Base-by-base conservation (phyloP, 176 grass and related monocot genomes). In the Miscanthus lutarioriparius region DNA sequence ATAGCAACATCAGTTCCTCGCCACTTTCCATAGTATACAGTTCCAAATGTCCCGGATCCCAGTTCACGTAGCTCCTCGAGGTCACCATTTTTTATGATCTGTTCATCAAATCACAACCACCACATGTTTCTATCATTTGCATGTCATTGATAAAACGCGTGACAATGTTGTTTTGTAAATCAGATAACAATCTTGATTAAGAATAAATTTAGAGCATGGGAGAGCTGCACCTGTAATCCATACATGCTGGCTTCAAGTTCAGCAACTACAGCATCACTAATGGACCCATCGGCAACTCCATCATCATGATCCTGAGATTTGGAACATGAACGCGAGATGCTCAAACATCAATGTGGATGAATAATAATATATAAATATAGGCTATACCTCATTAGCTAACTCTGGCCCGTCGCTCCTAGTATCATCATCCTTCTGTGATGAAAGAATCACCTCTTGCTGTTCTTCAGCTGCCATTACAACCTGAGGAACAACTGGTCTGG, bases 21-120 rank as follows among this genome's bases (percentile, higher is more conserved):
- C 96, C 96, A 98, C 75, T 98, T 98, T 75, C 96, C 96, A 92
- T 96, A 92, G 47, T 91, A 98, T 35, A 98, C 96, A 39, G 96
- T 99, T 90, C 96, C 96, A 65, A 94, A 99, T 26, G 96, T 96
- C 82, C 96, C 96, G 17, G 96, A 89, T 88, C 96, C 96, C 47
- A 99, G 40, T 89, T 99, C 96, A 70, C 89, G 93, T 83, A 99
- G 74, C 75, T 99, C 96, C 87, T 99, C 96, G n/a, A 99, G 91
- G 84, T 99, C 96, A 44, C 89, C 88, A 92, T 99, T 99, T 91
- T 44, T 92, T 86, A 99, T 92, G 67, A 99, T 96, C 96, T 96
- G 87, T 63, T 49, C 40, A 91, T 75, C 64, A 76, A 65, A 83
- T 64, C 5, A 61, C n/a, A 67, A 19, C 19, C 15, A 36, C 19